These are phyloP conservation scores for Metschnikowia orientalis DNA, from an alignment of 805 yeast species.

Conservation along the genomic window DNA sequence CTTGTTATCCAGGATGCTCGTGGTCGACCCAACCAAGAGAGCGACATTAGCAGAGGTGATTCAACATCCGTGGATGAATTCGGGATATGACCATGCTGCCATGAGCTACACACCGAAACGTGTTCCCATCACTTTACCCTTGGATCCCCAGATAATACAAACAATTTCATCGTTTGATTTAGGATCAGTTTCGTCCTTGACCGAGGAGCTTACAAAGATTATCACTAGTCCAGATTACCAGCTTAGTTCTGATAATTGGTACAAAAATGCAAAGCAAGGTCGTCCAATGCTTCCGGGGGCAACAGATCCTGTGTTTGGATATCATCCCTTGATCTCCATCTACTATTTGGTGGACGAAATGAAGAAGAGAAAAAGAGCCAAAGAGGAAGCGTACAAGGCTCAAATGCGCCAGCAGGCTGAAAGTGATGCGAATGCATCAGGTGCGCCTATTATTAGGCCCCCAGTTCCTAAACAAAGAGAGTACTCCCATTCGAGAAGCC, in stretches of 20 bases:
- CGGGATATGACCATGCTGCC: conserved; percentile 75
- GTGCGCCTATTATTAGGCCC: conserved; percentile 1
- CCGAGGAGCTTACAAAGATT: conserved; percentile 51
- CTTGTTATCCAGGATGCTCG: conserved; percentile 80
- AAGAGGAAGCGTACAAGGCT: conserved; percentile 43
- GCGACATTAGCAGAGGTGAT: conserved; percentile 76
- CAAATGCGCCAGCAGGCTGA: conserved; percentile 23
- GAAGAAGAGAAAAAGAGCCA: conserved; percentile 62
- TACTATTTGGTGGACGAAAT: conserved; percentile 85
- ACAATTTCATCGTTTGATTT: conserved; percentile 78
- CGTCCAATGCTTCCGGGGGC: conserved; percentile 29
- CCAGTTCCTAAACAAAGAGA: conserved; percentile 3
- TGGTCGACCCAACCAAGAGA: conserved; percentile 80
- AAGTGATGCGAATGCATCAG: background rate
- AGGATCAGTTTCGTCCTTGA: conserved; percentile 59
- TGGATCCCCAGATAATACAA: conserved; percentile 60
- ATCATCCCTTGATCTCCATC: conserved; percentile 83
- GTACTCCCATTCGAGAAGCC: conserved; percentile 1
- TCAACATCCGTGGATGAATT: conserved; percentile 91
- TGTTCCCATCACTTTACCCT: conserved; percentile 65
- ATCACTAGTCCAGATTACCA: conserved; percentile 64
- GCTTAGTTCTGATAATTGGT: conserved; percentile 61
- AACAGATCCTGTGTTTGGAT: conserved; percentile 76
- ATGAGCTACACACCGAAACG: conserved; percentile 73
- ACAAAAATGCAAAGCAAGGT: conserved; percentile 37